Base-by-base conservation (phyloP, 768 basidiomycete genomes). In the Tricholoma terreum region DNA sequence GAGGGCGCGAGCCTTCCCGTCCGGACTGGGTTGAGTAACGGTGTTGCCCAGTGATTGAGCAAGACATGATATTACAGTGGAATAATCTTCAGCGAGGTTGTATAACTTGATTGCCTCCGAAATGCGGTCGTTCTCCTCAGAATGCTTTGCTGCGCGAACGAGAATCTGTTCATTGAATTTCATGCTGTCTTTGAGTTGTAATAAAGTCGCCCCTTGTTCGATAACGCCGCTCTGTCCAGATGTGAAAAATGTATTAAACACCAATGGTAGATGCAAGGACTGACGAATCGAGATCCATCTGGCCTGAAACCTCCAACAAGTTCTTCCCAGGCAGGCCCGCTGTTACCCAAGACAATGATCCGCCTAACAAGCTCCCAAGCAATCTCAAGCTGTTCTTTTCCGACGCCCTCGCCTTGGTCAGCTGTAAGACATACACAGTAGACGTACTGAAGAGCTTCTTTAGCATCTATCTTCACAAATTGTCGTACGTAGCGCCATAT, bases 91-190 rank as follows among this genome's bases (percentile, higher is more conserved):
- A 1, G 95, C 95, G 35, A 98, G 84, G 73, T 98, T 95, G 75
- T 94, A 98, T 43, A 99, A 77, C 68, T 94, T 93, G 75, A 98
- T 94, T 2, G 94, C 94, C 69, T 98, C 94, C 1, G 87, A 80
- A 36, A 91, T 80, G 31, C 90, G 88, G 65, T 92, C 87, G 65
- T 94, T 94, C 54, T 89, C 82, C 66, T 92, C 86, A 1, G 90
- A 89, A 61, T 91, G 81, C 30, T 81, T 81, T 0, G 96, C 96
- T 0, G 95, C 92, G 6, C 84, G 84, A 58, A 88, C 75, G 50
- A 98, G 87, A 55, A 99, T 91, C 21, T 89, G 79, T 22, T 86
- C 85, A 57, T 94, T 86, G 75, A 89, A 94, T 50, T 88, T 81
- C 24, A 80, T 75, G 51, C 74, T 74, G 62, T 86, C 83, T 52